A percentile compares a stretch with the other conserved stretches of the same genome.
Conservation (phyloP, 2,329 filamentous ascomycete genomes). For the Diatrype stigma region DNA sequence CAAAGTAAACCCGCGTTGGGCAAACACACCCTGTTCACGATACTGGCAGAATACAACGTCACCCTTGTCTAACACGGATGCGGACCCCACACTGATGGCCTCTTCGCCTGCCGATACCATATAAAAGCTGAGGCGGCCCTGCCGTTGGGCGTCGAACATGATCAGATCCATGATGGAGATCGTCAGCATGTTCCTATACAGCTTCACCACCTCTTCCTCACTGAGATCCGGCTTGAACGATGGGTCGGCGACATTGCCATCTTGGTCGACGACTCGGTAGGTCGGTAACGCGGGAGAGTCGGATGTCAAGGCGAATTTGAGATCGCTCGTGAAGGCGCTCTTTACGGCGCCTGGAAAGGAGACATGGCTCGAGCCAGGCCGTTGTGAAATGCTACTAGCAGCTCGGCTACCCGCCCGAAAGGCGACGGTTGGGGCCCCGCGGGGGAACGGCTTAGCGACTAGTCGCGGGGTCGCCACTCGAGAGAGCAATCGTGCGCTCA, state of each 20-base stretch:
- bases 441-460: slow-evolving; percentile 12
- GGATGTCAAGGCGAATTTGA: slow-evolving; percentile 73
- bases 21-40: slow-evolving; percentile 85
- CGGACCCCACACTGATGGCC: slow-evolving; percentile 85
- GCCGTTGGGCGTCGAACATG: slow-evolving; percentile 96
- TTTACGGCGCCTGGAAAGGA: slow-evolving; percentile 95
- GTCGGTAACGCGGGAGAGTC: slow-evolving; percentile 76
- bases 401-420: slow-evolving; percentile 26
- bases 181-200: slow-evolving; percentile 63
- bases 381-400: slow-evolving; percentile 51
- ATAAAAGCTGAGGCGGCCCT: slow-evolving; percentile 93
- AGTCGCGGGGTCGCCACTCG: slow-evolving; percentile 15
- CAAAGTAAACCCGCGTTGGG: slow-evolving; percentile 81
- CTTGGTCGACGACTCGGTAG: slow-evolving; percentile 86
- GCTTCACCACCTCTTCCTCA: slow-evolving; percentile 55
- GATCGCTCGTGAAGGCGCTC: slow-evolving; percentile 79
- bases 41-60: slow-evolving; percentile 96
- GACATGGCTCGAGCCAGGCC: slow-evolving; percentile 51
- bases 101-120: slow-evolving; percentile 96
- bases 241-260: slow-evolving; percentile 77
- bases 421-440: slow-evolving; percentile 10
- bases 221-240: slow-evolving; percentile 64
- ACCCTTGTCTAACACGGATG: slow-evolving; percentile 73
- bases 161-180: slow-evolving; percentile 88
- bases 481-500: slow-evolving; percentile 9